Conservation (phyloP, 331 rosid genomes). For the Pyrus hybrid region DNA sequence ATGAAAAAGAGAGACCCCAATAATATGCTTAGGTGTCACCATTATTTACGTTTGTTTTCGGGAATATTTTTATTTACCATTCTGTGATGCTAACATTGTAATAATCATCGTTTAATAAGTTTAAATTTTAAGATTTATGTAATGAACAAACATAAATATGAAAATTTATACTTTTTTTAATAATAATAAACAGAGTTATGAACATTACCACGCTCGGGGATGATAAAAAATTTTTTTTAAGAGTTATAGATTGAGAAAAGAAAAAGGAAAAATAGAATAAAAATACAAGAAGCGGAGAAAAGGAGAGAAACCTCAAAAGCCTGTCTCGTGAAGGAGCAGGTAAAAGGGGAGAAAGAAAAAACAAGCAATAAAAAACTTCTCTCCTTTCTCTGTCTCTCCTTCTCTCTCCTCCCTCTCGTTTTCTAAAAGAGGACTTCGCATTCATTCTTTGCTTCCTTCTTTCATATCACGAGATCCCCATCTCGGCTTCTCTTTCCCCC, state of each 20-base stretch:
- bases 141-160: no score
- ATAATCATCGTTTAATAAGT: no score
- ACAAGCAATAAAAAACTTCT: slow-evolving; percentile 12
- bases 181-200: no score
- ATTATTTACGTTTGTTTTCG: not conserved
- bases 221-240: no score
- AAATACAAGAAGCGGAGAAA: not conserved
- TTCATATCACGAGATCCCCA: slow-evolving; percentile 96
- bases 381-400: not conserved
- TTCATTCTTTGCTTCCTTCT: slow-evolving; percentile 88
- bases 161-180: fast-evolving
- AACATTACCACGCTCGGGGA: no score
- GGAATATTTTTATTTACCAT: no score
- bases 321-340: slow-evolving; percentile 85
- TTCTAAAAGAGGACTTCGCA: slow-evolving; percentile 29
- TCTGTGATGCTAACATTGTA: fast-evolving
- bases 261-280: not conserved
- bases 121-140: no score
- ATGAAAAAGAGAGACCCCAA: no score
- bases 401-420: no score
- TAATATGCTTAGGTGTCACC: not conserved
- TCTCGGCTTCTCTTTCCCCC: slow-evolving; percentile 27
- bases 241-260: not conserved
- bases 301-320: slow-evolving; percentile 3
- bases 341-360: slow-evolving; percentile 15